Base-by-base conservation (phyloP, 768 basidiomycete genomes). In the Suillus subaureus region DNA sequence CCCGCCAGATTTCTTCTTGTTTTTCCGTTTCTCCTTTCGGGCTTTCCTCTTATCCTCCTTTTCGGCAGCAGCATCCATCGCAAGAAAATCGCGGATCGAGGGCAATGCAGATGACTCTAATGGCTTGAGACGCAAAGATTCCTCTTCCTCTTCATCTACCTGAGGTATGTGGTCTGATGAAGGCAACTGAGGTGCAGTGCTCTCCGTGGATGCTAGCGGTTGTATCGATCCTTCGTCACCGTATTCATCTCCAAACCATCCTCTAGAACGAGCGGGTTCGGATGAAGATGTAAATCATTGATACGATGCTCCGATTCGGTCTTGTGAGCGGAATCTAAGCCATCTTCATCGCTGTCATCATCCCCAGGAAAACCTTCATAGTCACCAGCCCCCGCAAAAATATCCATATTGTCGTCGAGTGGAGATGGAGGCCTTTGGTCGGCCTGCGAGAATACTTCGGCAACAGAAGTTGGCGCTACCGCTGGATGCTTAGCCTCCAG, bases 341-440 rank as follows among this genome's bases (percentile, higher is more conserved):
- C 70, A 56, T 68, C 64, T 49, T 51, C 64, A 61, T 73, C 66
- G 40, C 67, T 69, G 4, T 39, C 65, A 23, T 86, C 84, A 58
- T 85, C 85, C 26, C 81, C 87, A 5, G 78, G 84, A 8, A 91
- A 73, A 1, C 92, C 92, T 61, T 90, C 84, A 72, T 96, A 97
- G 58, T 93, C 93, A 11, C 90, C 94, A 6, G 87, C 92, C 62
- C 81, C 95, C 2, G 87, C 91, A 74, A 97, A 97, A 51, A 97
- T 96, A 72, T 97, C 92, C 49, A 93, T 85, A 61, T 93, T 87
- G 23, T 87, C 87, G n/a, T 80, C 67, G 7, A 80, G 76, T 64
- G 74, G 69, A 6, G 72, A 66, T 6, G 64, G 67, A 37, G n/a
- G 70, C 15, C 61, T 70, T 61, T 16, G 65, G 52, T 8, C 63